phyloP scores from a whole-genome alignment of 2,329 filamentous ascomycete species.

The Colletotrichum eleusines region DNA sequence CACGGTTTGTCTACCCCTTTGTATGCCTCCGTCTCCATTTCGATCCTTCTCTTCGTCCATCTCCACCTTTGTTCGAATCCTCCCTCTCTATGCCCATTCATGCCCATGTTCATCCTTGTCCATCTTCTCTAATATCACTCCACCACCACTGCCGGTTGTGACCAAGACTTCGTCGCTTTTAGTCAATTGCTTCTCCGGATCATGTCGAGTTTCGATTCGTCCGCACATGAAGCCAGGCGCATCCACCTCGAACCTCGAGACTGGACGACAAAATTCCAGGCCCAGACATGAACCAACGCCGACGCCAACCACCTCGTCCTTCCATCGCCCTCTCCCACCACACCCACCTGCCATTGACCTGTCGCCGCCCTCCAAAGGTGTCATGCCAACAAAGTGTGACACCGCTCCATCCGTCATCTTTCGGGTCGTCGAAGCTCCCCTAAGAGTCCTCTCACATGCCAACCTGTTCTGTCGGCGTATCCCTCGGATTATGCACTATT shows the following conservation, averaged over 20 bases:
- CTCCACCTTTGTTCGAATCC: not conserved
- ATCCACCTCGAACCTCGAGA: not conserved
- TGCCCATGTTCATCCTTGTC: not conserved
- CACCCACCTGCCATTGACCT: too few species aligned
- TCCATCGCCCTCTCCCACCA: not conserved
- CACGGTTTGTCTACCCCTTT: not conserved
- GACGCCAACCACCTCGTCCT: not conserved
- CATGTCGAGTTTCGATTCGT: not conserved
- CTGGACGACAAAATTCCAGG: not conserved
- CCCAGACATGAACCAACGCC: constrained; percentile 8
- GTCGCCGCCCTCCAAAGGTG: not conserved
- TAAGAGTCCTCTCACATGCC: constrained; percentile 1
- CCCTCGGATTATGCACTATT: not conserved
- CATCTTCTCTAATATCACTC: not conserved
- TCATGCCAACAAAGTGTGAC: not conserved
- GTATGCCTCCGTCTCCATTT: not conserved
- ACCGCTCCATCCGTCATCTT: constrained; percentile 10
- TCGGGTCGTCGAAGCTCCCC: not conserved
- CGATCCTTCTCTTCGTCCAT: constrained; percentile 3
- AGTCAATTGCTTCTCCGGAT: constrained; percentile 7
- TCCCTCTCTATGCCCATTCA: too few species aligned
- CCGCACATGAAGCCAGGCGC: not conserved
- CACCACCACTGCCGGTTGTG: not conserved
- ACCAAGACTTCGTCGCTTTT: constrained; percentile 8
- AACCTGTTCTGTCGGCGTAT: not conserved